These are phyloP conservation scores for Leptomonas pyrrhocoris DNA, from an alignment of 208 protist genomes.

Conservation along the genomic window DNA sequence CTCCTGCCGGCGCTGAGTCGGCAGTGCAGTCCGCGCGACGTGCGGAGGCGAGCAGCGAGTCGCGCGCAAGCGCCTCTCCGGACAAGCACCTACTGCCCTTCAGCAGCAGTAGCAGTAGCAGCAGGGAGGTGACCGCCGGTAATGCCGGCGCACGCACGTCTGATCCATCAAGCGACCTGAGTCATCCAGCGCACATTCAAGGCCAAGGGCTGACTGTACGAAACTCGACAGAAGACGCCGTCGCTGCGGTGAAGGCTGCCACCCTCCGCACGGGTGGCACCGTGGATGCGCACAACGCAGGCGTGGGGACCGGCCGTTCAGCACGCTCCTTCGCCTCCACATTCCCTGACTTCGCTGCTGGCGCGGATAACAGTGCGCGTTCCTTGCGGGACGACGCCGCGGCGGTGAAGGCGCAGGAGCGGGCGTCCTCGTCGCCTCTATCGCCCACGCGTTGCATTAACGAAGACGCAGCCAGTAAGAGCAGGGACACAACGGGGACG, in stretches of 20 bases:
- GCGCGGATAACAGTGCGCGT: not conserved
- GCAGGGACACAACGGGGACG: no score
- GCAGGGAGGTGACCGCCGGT: no score
- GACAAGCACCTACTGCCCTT: no score
- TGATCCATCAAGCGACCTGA: not conserved
- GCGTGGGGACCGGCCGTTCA: not conserved
- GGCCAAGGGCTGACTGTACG: not conserved
- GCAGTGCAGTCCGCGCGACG: not conserved
- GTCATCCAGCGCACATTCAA: not conserved
- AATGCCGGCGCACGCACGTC: not conserved
- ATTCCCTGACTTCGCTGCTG: not conserved
- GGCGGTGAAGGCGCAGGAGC: not conserved
- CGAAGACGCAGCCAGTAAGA: not conserved
- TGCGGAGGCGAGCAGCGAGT: no score
- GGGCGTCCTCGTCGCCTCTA: not conserved
- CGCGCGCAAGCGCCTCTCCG: no score
- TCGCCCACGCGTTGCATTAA: not conserved
- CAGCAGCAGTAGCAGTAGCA: not conserved
- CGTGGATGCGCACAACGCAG: conserved; percentile 4
- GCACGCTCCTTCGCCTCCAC: not conserved
- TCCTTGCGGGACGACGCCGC: not conserved
- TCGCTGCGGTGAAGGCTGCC: not conserved
- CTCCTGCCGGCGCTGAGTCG: not conserved
- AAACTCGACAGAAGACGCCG: not conserved
- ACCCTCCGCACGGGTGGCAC: not conserved